Conservation (phyloP, 495 filamentous ascomycete genomes). For the Penicillium nucicola region DNA sequence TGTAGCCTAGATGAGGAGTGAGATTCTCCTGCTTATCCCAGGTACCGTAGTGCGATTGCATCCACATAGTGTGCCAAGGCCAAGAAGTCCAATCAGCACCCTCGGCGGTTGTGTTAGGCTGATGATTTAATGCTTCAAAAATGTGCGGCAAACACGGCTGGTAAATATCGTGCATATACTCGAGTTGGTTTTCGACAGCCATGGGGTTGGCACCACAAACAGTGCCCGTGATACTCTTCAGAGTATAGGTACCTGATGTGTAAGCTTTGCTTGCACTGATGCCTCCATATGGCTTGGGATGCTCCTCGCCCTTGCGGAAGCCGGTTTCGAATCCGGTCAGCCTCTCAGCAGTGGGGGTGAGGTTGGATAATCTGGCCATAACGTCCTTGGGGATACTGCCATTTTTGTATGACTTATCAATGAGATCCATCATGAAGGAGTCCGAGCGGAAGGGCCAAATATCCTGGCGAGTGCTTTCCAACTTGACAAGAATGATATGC, state of each 20-base stretch:
- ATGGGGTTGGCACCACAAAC: constrained; percentile 44
- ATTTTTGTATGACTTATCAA: constrained; percentile 27
- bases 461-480: constrained; percentile 41
- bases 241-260: constrained; percentile 47
- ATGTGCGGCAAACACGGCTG: constrained; percentile 43
- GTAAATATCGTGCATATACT: constrained; percentile 36
- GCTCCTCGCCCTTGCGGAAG: constrained; percentile 23
- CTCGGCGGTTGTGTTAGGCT: constrained; percentile 27
- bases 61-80: constrained; percentile 36
- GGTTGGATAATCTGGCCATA: constrained; percentile 22
- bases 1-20: constrained; percentile 31
- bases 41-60: constrained; percentile 37
- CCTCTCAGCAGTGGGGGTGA: constrained; percentile 38
- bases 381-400: constrained; percentile 21
- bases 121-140: constrained; percentile 30
- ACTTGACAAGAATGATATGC: constrained; percentile 32
- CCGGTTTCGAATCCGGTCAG: constrained; percentile 41
- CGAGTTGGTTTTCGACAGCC: constrained; percentile 30
- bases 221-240: constrained; percentile 45
- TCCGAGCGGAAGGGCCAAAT: constrained; percentile 34
- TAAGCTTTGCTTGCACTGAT: constrained; percentile 42
- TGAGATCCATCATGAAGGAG: constrained; percentile 24
- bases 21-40: constrained; percentile 33
- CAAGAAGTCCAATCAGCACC: constrained; percentile 29
- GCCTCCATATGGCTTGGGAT: constrained; percentile 35